phyloP scores from a whole-genome alignment of 1,139 yeast species.

The Zygosaccharomyces pseudobailii region DNA sequence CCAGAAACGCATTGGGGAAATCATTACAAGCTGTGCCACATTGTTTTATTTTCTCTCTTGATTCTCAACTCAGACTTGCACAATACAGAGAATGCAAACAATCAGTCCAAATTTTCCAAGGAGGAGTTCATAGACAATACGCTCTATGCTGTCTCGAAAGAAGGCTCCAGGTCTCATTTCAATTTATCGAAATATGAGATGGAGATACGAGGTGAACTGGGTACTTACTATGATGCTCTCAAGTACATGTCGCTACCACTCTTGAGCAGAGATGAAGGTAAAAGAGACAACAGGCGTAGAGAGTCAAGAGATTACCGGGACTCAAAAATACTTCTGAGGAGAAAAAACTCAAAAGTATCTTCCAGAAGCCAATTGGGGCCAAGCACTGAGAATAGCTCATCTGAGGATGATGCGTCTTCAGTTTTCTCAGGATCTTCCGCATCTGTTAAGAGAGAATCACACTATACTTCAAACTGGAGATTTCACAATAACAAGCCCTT shows the following conservation, averaged over 20 bases:
- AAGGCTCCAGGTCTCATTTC: conserved; percentile 19
- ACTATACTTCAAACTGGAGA: conserved; percentile 23
- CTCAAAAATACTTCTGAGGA: not conserved
- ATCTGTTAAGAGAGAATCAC: conserved; percentile 8
- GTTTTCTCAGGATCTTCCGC: conserved; percentile 8
- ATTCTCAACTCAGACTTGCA: conserved; percentile 69
- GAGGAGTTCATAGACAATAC: conserved; percentile 51
- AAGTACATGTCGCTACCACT: conserved; percentile 14
- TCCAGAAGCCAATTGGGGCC: conserved; percentile 5
- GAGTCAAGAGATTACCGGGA: conserved; percentile 1
- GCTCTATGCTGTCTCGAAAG: conserved; percentile 39
- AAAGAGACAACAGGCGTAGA: not conserved
- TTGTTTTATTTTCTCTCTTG: conserved; percentile 67
- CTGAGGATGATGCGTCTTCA: conserved; percentile 11
- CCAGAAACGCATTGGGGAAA: conserved; percentile 37
- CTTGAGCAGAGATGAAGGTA: conserved; percentile 3
- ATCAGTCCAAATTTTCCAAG: conserved; percentile 13
- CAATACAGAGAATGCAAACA: conserved; percentile 39
- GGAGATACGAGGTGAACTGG: conserved; percentile 12
- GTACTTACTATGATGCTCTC: conserved; percentile 12
- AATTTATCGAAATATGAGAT: conserved; percentile 12
- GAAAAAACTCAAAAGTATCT: conserved; percentile 7
- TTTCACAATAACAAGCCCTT: conserved; percentile 24
- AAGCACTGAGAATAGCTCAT: conserved; percentile 4
- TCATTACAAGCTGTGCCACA: conserved; percentile 61